Percentiles rank a stretch among this genome's conserved stretches.
Evolutionary conservation across 176 grass and related monocot genomes (phyloP).

Genomic region (Cenchrus americanus): DNA sequence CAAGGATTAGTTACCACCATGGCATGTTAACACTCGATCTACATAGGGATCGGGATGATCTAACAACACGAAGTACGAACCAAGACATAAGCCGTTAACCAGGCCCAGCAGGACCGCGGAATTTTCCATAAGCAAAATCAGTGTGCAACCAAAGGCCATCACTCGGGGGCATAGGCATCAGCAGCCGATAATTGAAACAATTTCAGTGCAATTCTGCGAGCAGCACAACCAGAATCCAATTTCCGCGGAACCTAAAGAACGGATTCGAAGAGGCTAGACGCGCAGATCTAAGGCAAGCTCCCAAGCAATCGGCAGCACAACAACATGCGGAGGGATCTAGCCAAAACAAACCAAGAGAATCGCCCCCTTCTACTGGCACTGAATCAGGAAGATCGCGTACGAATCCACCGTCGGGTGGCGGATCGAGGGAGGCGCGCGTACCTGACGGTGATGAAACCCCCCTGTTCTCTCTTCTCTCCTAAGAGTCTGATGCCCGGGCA

Average conservation of each 20-base stretch:
- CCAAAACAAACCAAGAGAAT: neutral
- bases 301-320: neutral
- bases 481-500: neutral
- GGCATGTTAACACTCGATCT: neutral
- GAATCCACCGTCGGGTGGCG: neutral
- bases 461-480: neutral
- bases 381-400: neutral
- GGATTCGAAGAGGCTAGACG: neutral
- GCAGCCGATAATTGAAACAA: neutral
- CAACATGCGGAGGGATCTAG: neutral
- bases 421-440: neutral
- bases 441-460: slow-evolving; percentile 37
- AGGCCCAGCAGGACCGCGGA: neutral
- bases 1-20: neutral
- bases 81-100: neutral
- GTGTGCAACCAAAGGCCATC: neutral
- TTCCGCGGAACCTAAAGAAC: neutral
- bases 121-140: neutral
- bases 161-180: neutral
- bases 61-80: neutral
- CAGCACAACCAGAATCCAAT: neutral
- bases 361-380: too few relatives aligned
- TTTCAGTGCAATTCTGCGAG: neutral
- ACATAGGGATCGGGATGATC: neutral
- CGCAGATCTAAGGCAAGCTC: neutral